Base-by-base conservation (phyloP, 352 stramenopile genomes). In the Aphanomyces astaci region DNA sequence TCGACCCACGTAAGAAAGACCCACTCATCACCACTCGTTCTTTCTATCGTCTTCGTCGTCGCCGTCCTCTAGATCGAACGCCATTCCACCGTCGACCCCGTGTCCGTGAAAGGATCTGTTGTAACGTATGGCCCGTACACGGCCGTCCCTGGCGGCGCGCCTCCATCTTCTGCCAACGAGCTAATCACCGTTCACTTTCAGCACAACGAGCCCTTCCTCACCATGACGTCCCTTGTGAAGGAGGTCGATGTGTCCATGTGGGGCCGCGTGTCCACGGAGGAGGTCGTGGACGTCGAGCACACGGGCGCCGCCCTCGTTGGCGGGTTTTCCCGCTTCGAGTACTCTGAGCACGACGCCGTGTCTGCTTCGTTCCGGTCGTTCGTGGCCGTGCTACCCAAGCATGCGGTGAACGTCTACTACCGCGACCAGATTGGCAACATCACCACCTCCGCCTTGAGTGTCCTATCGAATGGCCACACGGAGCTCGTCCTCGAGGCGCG, bases 181-280 rank as follows among this genome's bases (percentile, higher is more conserved):
- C 75, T 73, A 48, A 59, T 90, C 49, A 75, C 71, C 32, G 74
- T 95, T 46, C 88, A 96, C 72, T 96, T 84, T 68, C 90, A 92
- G 77, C 93, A 91, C 72, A 81, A 96, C 74, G 73, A 79, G 48
- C 88, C 88, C 30, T 96, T 96, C 73, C 64, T 93, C 66, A 96
- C 87, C 13, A 78, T 94, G 17, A 92, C 82, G 25, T 88, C 84
- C 55, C 76, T 95, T 24, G 82, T 86, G 22, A 88, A 87, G 64
- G 88, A 95, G 71, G 80, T 96, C 63, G 87, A 96, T 81, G 84
- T 96, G 63, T 94, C 85, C 36, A 92, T 94, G 84, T 96, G 88
- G 88, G 88, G 88, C 28, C 84, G 84, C 67, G 86, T 96, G 63
- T 88, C 85, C 2, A 78, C 94, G 27, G 88, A 96, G 66, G 88